Conservation (phyloP, 805 yeast species). For the Yamadazyma akitaensis region DNA sequence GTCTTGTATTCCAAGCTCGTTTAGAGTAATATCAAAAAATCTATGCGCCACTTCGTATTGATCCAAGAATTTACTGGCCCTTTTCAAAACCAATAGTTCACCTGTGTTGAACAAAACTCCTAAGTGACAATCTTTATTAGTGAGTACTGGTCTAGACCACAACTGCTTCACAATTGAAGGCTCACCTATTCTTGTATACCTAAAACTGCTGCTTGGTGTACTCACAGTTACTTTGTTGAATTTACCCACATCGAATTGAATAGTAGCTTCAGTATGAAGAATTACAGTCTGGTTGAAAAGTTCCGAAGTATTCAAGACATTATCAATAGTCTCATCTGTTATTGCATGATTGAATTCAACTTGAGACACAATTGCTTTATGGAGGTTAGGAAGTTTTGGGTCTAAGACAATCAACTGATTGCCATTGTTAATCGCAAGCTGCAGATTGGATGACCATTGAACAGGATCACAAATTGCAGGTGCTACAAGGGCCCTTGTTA, state of each 20-base stretch:
- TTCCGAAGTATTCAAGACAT: conserved; percentile 21
- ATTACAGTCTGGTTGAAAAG: conserved; percentile 24
- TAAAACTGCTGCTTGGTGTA: conserved; percentile 26
- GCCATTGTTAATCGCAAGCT: conserved; percentile 34
- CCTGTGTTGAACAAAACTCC: conserved; percentile 38
- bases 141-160: conserved; percentile 28
- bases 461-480: conserved; percentile 22
- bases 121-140: conserved; percentile 26
- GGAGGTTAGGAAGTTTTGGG: conserved; percentile 35
- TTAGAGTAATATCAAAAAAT: conserved; percentile 24
- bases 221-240: conserved; percentile 23
- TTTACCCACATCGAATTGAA: conserved; percentile 27
- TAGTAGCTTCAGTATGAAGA: conserved; percentile 26
- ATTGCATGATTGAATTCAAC: neutral
- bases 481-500: conserved; percentile 8
- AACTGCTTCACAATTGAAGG: conserved; percentile 31
- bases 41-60: conserved; percentile 23
- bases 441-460: conserved; percentile 34
- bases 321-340: conserved; percentile 2
- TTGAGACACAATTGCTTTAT: conserved; percentile 20
- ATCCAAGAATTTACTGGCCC: conserved; percentile 22
- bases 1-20: conserved; percentile 19
- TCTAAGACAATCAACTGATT: conserved; percentile 33
- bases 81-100: conserved; percentile 30
- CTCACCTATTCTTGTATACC: conserved; percentile 30